A percentile compares a stretch with the other conserved stretches of the same genome.
Evolutionary conservation across 495 filamentous ascomycete species (phyloP).

Genomic region (Penicillium argentinense): DNA sequence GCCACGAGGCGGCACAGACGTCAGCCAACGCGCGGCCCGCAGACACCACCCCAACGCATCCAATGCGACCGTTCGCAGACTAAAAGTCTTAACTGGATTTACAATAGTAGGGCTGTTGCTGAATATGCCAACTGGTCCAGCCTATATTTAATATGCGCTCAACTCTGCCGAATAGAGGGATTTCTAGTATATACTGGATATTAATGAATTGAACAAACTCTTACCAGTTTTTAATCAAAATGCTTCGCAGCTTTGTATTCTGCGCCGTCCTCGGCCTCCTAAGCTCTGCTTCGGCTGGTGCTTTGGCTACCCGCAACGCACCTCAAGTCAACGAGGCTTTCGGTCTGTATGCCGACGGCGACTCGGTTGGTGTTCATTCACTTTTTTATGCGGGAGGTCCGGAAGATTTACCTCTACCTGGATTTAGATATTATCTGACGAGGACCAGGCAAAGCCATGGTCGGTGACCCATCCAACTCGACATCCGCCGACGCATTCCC

Average conservation of each 20-base stretch:
- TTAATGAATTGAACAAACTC: no score
- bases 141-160: no score
- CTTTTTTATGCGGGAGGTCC: neutral
- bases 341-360: neutral
- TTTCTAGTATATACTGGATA: no score
- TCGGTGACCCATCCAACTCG: conserved; percentile 6
- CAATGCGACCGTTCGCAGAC: neutral
- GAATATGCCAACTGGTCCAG: no score
- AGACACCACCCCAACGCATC: neutral
- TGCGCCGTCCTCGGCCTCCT: neutral
- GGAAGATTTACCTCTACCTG: neutral
- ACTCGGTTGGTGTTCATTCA: neutral
- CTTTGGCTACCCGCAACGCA: neutral
- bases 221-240: no score
- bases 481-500: conserved; percentile 2
- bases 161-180: no score
- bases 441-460: conserved; percentile 2
- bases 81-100: no score
- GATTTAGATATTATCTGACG: neutral
- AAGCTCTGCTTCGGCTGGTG: neutral
- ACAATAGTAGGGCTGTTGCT: no score
- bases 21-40: conserved; percentile 10
- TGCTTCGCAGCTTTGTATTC: neutral
- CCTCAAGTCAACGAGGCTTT: neutral
- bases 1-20: neutral